Percentiles rank a stretch among this genome's conserved stretches.
Conservation (phyloP, 2,329 filamentous ascomycete genomes). For the Mariannaea elegans region DNA sequence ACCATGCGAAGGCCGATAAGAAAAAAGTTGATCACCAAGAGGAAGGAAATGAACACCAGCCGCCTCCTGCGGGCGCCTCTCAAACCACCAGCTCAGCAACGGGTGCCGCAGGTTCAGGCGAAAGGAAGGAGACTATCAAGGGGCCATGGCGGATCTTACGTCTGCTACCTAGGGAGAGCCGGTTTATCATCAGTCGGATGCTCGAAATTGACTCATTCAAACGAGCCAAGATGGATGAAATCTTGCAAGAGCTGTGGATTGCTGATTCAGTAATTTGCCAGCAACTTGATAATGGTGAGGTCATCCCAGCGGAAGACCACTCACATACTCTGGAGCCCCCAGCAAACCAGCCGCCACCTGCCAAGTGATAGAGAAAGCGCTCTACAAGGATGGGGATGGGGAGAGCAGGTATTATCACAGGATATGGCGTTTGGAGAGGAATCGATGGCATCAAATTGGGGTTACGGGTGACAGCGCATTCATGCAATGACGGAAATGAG, state of each 20-base stretch:
- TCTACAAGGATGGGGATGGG: background rate
- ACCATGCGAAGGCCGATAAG: background rate
- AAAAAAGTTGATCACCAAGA: slow-evolving; percentile 33
- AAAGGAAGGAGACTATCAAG: slow-evolving; percentile 80
- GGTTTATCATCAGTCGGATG: slow-evolving; percentile 92
- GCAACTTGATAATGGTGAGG: slow-evolving; percentile 74
- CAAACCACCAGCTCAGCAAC: slow-evolving; percentile 31
- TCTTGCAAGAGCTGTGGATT: slow-evolving; percentile 92
- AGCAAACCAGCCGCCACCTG: slow-evolving; percentile 49
- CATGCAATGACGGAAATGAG: slow-evolving; percentile 22
- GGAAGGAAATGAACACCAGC: slow-evolving; percentile 24
- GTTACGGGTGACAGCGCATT: slow-evolving; percentile 28
- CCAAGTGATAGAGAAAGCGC: slow-evolving; percentile 30
- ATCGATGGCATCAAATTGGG: slow-evolving; percentile 22
- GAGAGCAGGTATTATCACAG: slow-evolving; percentile 3
- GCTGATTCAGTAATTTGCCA: slow-evolving; percentile 83
- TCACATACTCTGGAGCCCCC: slow-evolving; percentile 85
- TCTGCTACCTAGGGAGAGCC: slow-evolving; percentile 85
- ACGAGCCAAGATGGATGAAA: slow-evolving; percentile 85
- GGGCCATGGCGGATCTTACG: slow-evolving; percentile 92
- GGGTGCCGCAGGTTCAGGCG: slow-evolving; percentile 42
- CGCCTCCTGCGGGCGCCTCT: slow-evolving; percentile 15
- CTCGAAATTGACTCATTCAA: slow-evolving; percentile 86
- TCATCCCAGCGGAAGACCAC: slow-evolving; percentile 80
- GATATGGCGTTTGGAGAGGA: slow-evolving; percentile 37